These are phyloP conservation scores for Hyphopichia buzzinii DNA, from an alignment of 1,139 yeast species.

Conservation along the genomic window DNA sequence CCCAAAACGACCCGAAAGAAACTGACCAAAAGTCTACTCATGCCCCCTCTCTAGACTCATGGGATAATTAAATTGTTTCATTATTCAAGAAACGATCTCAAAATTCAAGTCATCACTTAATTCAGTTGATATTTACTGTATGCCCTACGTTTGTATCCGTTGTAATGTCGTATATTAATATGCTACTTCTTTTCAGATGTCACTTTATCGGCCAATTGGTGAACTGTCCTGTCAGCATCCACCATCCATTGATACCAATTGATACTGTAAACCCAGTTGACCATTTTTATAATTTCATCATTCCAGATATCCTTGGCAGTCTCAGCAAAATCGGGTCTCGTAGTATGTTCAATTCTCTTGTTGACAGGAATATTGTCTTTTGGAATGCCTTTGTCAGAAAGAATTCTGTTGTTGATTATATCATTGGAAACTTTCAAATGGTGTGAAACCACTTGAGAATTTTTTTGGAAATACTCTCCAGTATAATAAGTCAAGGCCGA, in stretches of 20 bases:
- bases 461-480: constrained; percentile 53
- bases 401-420: constrained; percentile 50
- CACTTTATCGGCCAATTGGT: constrained; percentile 31
- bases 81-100: no score
- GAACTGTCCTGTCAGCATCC: constrained; percentile 34
- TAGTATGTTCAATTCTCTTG: constrained; percentile 30
- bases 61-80: no score
- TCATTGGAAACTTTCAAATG: constrained; percentile 49
- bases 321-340: constrained; percentile 43
- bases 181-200: constrained; percentile 20
- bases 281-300: constrained; percentile 64
- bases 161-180: neutral
- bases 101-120: no score
- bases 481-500: constrained; percentile 66
- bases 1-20: no score
- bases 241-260: constrained; percentile 48
- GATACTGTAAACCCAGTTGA: constrained; percentile 62
- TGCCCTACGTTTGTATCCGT: no score
- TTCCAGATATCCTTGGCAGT: constrained; percentile 83
- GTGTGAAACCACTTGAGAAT: constrained; percentile 45
- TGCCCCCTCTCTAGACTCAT: no score
- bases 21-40: no score
- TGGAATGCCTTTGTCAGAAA: constrained; percentile 36
- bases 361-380: constrained; percentile 38
- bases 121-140: no score